These are phyloP conservation scores for Globisporangium spinosum DNA, from an alignment of 352 stramenopile genomes.

Conservation along the genomic window DNA sequence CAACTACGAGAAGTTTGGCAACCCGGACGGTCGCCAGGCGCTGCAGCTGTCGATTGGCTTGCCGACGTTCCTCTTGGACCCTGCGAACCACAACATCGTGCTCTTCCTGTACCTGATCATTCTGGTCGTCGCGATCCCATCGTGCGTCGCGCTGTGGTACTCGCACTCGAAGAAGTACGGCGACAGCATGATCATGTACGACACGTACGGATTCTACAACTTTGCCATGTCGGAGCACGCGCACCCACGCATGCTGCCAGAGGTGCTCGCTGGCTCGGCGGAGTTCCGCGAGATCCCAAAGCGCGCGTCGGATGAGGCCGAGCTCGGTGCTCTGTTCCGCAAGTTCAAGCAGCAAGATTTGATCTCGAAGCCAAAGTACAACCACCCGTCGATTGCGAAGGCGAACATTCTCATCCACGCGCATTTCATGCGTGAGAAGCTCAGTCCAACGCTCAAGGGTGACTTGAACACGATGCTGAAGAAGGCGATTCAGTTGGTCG, in stretches of 20 bases:
- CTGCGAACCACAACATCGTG: slow-evolving; percentile 97
- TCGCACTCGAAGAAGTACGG: slow-evolving; percentile 97
- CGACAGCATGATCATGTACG: slow-evolving; percentile 99
- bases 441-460: slow-evolving; percentile 55
- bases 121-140: slow-evolving; percentile 97
- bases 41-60: slow-evolving; percentile 95
- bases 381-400: slow-evolving; percentile 82
- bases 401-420: slow-evolving; percentile 92
- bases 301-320: slow-evolving; percentile 53
- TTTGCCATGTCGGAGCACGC: slow-evolving; percentile 94
- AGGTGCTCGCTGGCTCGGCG: slow-evolving; percentile 89
- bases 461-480: slow-evolving; percentile 96
- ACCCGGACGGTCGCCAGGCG: slow-evolving; percentile 97
- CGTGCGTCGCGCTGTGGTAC: slow-evolving; percentile 93
- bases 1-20: slow-evolving; percentile 98
- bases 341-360: slow-evolving; percentile 77
- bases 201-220: slow-evolving; percentile 99
- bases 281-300: slow-evolving; percentile 88
- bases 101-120: slow-evolving; percentile 98
- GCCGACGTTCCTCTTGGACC: slow-evolving; percentile 96
- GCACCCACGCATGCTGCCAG: slow-evolving; percentile 93
- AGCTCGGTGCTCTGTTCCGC: slow-evolving; percentile 63
- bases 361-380: slow-evolving; percentile 84
- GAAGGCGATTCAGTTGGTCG: slow-evolving; percentile 92
- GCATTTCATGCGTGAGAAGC: slow-evolving; percentile 91